Base-by-base conservation (phyloP, 495 filamentous ascomycete species). In the Aspergillus biplanus region DNA sequence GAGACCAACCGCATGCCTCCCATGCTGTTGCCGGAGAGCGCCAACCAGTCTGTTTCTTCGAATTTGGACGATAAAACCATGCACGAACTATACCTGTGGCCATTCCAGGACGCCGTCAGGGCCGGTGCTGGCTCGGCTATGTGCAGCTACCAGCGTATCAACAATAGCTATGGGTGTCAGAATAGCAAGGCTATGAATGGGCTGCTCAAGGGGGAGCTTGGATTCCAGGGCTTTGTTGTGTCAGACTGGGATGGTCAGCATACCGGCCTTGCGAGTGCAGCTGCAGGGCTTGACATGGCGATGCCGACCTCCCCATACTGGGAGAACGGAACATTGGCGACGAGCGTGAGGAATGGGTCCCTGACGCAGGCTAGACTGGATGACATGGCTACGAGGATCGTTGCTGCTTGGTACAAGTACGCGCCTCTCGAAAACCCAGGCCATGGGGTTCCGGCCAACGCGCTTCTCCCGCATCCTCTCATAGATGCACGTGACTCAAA, bases 1-100 rank as follows among this genome's bases (percentile, higher is more conserved):
- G 77, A 86, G 89, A 44, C 82, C 88, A 67, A 76, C 6, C 95
- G 91, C 86, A 80, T n/a, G n/a, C n/a, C n/a, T n/a, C n/a, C n/a
- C n/a, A n/a, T n/a, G n/a, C n/a, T n/a, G n/a, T n/a, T n/a, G n/a
- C n/a, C n/a, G n/a, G n/a, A n/a, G n/a, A n/a, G n/a, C n/a, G n/a
- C n/a, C n/a, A n/a, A n/a, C n/a, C n/a, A 79, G 49, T 71, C 89
- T 2, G 78, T 93, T 21, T 67, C 78, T 67, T 47, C 83, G 69
- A 68, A 74, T 27, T 56, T 77, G 42, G 90, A 93, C 67, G 92
- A 93, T 69, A 78, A 90, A 47, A 87, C 90, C 0, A 71, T 92
- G 63, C 90, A 93, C 69, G 92, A 96, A 69, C 72, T 96, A 50
- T 96, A 96, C 65, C 77, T 90, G 33, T 96, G 92, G 92, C 83